phyloP scores from a whole-genome alignment of 352 stramenopile species.

The Pythium volutum region DNA sequence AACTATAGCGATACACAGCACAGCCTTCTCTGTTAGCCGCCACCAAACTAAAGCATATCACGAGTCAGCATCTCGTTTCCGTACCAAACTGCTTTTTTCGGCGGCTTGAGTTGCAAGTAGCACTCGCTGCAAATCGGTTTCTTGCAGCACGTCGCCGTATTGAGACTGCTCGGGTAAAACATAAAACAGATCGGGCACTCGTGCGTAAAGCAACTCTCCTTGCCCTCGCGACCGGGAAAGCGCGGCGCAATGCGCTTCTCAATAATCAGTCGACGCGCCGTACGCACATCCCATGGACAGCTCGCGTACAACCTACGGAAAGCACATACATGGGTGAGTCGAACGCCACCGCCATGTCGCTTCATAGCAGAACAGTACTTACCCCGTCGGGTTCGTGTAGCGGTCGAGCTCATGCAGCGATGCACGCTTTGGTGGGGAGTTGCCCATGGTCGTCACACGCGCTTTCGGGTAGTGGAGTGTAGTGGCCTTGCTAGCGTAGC shows the following conservation, averaged over 20 bases:
- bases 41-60: not conserved
- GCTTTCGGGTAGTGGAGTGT: too few relatives aligned
- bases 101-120: slow-evolving; percentile 37
- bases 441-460: slow-evolving; percentile 52
- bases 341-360: not conserved
- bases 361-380: slow-evolving; percentile 2
- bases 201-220: slow-evolving; percentile 60
- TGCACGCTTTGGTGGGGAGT: slow-evolving; percentile 53
- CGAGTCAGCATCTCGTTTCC: not conserved
- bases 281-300: slow-evolving; percentile 75
- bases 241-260: slow-evolving; percentile 73
- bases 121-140: slow-evolving; percentile 37
- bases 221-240: slow-evolving; percentile 56
- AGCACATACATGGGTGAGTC: not conserved
- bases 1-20: slow-evolving; percentile 22
- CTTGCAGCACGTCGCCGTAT: slow-evolving; percentile 40
- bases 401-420: slow-evolving; percentile 67
- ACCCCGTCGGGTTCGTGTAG: slow-evolving; percentile 64
- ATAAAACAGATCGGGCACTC: slow-evolving; percentile 88
- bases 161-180: slow-evolving; percentile 43
- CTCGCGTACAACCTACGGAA: slow-evolving; percentile 57
- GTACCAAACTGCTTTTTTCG: slow-evolving; percentile 33
- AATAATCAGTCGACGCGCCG: slow-evolving; percentile 57
- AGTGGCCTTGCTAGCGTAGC: not conserved
- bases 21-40: not conserved